These are phyloP conservation scores for Chamaecyparis obtusa DNA, from an alignment of 75 land plant genomes.

Conservation along the genomic window DNA sequence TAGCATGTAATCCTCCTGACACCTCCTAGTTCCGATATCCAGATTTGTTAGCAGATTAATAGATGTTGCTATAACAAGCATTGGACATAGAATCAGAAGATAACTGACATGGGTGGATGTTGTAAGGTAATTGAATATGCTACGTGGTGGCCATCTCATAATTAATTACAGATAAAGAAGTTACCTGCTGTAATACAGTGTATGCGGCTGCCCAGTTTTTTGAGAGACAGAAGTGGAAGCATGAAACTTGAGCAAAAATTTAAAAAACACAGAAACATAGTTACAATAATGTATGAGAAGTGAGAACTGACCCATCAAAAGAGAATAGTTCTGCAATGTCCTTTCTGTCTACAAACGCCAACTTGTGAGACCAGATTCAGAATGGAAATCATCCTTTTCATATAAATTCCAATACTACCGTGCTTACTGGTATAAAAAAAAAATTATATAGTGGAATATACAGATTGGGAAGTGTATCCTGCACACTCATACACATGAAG, in stretches of 20 bases:
- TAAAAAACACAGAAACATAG: neutral
- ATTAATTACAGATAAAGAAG: neutral
- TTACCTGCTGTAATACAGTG: neutral
- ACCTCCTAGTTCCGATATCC: neutral
- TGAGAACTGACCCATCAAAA: neutral
- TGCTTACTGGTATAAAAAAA: neutral
- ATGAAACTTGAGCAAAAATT: neutral
- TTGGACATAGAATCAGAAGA: neutral
- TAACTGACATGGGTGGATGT: neutral
- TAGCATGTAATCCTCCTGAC: neutral
- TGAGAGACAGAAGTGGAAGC: neutral
- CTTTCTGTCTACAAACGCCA: neutral
- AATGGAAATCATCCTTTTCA: neutral
- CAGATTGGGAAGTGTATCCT: neutral
- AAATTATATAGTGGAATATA: neutral
- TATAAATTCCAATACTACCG: neutral
- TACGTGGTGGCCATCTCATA: neutral
- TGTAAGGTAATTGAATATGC: neutral
- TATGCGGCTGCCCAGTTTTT: neutral
- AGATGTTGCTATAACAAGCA: neutral
- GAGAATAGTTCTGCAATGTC: neutral
- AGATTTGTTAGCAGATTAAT: too few species aligned
- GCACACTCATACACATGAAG: neutral
- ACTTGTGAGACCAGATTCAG: neutral
- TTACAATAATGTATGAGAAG: neutral